Evolutionary conservation across 352 stramenopile species (phyloP), one percentile per base, ranked within the genome.

Genomic region (Nothophytophthora sp.): DNA sequence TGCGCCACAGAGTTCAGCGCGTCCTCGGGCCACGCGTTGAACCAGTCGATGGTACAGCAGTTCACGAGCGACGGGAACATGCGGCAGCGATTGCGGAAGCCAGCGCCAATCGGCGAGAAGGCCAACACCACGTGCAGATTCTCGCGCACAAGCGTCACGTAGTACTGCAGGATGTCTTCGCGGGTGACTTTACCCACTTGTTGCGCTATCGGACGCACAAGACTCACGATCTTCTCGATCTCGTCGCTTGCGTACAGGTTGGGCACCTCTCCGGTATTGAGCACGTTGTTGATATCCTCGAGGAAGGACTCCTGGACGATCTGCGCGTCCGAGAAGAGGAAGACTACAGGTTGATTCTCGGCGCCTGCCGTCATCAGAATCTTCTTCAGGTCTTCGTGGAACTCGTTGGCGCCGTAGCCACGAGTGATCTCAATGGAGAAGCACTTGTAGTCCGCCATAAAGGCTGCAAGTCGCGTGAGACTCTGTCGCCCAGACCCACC

Each of bases 281-380:
- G 67, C 8, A 98, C 67, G 43, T 98, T 98, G 68, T 98, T 98
- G 67, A 98, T 95, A 43, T 98, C 93, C 48, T 98, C 93, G 20
- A 98, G 50, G 50, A 98, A 98, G 2, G 84, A 94, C 55, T 98
- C 92, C 13, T 94, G 70, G 0, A 96, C 90, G 41, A 98, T 98
- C 57, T 98, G 92, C 2, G 88, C 90, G 42, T 98, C 92, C 4
- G 79, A 95, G 61, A 98, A 98, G 10, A 98, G 67, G 44, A 98
- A 98, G 2, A 97, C 84, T 3, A 97, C 88, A 1, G 75, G 86
- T 35, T 94, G 82, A 50, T 90, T 90, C 55, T 97, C 81, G 11
- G 80, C 80, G 3, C 92, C 92, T 7, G 91, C 88, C 5, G 82
- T 80, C 63, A 97, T 91, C 2, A 98, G 63, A 27, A 98, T 88